Conservation (phyloP, 176 grass and related monocot genomes). For the Hyparrhenia diplandra region DNA sequence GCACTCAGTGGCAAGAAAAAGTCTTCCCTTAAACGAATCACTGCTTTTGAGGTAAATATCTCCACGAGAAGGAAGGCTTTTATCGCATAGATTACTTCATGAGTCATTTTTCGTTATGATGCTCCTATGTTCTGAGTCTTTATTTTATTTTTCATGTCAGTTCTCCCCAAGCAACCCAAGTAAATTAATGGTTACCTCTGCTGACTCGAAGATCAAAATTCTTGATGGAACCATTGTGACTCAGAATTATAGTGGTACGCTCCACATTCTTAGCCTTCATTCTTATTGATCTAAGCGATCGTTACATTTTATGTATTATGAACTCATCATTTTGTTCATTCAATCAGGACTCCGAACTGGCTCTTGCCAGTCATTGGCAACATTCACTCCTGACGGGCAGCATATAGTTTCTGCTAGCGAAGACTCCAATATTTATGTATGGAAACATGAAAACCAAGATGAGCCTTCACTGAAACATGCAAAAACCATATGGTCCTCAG, state of each 20-base stretch:
- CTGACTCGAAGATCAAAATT: slow-evolving; percentile 82
- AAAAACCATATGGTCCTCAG: slow-evolving; percentile 71
- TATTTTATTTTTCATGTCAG: slow-evolving; percentile 33
- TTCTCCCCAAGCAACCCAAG: slow-evolving; percentile 65
- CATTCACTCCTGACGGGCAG: slow-evolving; percentile 67
- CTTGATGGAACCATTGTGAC: slow-evolving; percentile 62
- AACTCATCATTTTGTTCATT: slow-evolving; percentile 26
- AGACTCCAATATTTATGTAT: slow-evolving; percentile 78
- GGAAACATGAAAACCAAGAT: slow-evolving; percentile 63
- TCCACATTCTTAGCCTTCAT: slow-evolving; percentile 18
- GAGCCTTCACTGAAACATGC: slow-evolving; percentile 40
- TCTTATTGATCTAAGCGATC: background rate
- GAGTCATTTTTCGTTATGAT: background rate
- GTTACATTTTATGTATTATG: slow-evolving; percentile 1
- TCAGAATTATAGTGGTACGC: slow-evolving; percentile 82
- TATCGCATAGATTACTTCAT: background rate
- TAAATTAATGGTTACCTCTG: slow-evolving; percentile 82
- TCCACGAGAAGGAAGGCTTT: slow-evolving; percentile 8
- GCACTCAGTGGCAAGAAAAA: slow-evolving; percentile 60
- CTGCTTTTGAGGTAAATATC: slow-evolving; percentile 73
- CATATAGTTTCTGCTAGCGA: slow-evolving; percentile 72
- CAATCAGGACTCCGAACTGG: slow-evolving; percentile 55
- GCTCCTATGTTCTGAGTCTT: slow-evolving; percentile 32
- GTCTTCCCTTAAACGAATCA: slow-evolving; percentile 72
- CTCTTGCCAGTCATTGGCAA: slow-evolving; percentile 56